Evolutionary conservation across 208 protist genomes (phyloP).

Genomic region (Acanthamoeba comandoni): DNA sequence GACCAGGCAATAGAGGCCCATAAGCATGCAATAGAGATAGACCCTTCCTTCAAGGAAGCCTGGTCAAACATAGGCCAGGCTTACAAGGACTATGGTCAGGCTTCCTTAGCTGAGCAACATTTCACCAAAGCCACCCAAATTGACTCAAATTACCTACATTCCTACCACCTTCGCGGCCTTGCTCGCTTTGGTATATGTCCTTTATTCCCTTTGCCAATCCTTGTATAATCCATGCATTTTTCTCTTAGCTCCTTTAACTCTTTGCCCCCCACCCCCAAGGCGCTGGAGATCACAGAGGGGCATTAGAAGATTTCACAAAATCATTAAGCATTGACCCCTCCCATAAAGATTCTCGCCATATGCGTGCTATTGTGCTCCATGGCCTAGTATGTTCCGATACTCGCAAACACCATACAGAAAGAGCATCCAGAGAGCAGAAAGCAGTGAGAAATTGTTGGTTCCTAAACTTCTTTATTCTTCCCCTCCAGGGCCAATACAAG

Average conservation of each 20-base stretch:
- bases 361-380: conserved; percentile 78
- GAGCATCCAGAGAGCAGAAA: conserved; percentile 14
- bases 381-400: conserved; percentile 53
- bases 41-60: conserved; percentile 80
- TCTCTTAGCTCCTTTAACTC: no score
- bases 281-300: conserved; percentile 17
- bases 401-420: neutral
- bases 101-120: conserved; percentile 28
- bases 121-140: conserved; percentile 78
- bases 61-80: conserved; percentile 83
- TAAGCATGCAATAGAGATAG: conserved; percentile 74
- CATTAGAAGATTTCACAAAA: conserved; percentile 79
- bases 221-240: no score
- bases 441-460: neutral
- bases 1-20: conserved; percentile 78
- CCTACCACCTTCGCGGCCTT: conserved; percentile 82
- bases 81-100: conserved; percentile 81
- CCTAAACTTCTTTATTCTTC: neutral
- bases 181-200: conserved; percentile 73
- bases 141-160: conserved; percentile 79
- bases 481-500: conserved; percentile 40
- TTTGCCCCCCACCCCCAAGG: no score
- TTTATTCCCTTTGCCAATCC: no score
- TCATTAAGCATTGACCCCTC: conserved; percentile 71
- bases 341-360: conserved; percentile 73